Base-by-base conservation (phyloP, 768 basidiomycete genomes). In the Boletus vinaceobasis region DNA sequence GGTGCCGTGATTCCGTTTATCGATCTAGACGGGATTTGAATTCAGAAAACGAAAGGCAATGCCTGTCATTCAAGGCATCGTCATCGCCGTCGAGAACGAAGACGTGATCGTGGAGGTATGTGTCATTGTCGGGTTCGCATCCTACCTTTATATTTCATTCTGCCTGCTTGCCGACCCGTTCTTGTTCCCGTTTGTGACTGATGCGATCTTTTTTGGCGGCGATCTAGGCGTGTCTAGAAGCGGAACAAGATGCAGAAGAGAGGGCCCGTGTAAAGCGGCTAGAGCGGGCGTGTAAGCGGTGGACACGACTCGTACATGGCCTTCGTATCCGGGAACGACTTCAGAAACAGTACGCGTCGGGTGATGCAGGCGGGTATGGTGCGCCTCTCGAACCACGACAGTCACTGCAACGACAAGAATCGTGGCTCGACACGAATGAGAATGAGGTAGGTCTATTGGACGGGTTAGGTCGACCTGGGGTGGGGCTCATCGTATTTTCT, bases 31-130 rank as follows among this genome's bases (percentile, higher is more conserved):
- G 53, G 90, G 94, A 14, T 99, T 98, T 69, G 96, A 98, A 71
- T 99, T 98, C 75, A 92, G 86, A 67, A 94, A 95, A 69, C 86
- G 90, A 32, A 81, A 88, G 48, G 96, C 97, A 0, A 83, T 83
- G 55, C 96, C 96, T 4, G 76, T 92, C 55, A 74, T 96, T 32
- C 82, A 86, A 50, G 96, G 96, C 11, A 79, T 99, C 3, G 93
- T 98, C 27, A 78, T 93, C 27, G 91, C 95, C 15, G 77, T 77
- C 37, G 93, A 95, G 69, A 83, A 91, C 59, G 88, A 93, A 67
- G 74, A 76, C 1, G 68, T 78, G 4, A 65, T 98, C 15, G 71
- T 94, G 27, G 90, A 96, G 75, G 95, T 89, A 67, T 48, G 78
- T 68, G 59, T 65, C 58, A 57, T 26, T 35, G 35, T 50, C 29